Evolutionary conservation across 495 filamentous ascomycete genomes (phyloP), one percentile per base, ranked within the genome.

Genomic region (Daldinia bambusicola): DNA sequence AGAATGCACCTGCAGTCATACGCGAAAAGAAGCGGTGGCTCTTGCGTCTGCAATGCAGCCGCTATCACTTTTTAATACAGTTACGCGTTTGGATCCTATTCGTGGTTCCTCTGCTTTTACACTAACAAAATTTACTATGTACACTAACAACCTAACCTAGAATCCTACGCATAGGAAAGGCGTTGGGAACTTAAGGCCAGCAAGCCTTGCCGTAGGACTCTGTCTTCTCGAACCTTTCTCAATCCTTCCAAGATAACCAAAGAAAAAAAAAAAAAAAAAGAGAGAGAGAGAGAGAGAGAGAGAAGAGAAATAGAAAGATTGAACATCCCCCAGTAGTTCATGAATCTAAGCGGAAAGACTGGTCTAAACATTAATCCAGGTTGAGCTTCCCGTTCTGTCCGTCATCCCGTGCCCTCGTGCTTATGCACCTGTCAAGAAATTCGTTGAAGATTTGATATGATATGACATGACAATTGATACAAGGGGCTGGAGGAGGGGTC

Each of bases 41-140:
- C 14, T 32, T 53, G 26, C 50, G 22, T 53, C 50, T 53, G 50
- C 50, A 53, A 53, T 53, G 50, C 50, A 53, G 50, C 50, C 50
- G 22, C 12, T 53, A 32, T 53, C 50, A 53, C 50, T 31, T 32
- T n/a, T 7, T 26, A 26, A 26, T 26, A 22, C 37, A 20, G n/a
- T 14, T 53, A 31, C 50, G 50, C 50, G 22, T 53, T 32, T 53
- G 31, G 26, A 53, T 53, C n/a, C 14, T 32, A 53, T 53, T 53
- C 50, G 50, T 53, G 26, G 22, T 1, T 7, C 2, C 31, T 14
- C 13, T 53, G 13, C 22, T 31, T 32, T 32, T 53, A 32, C 26
- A 31, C 50, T 30, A 50, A 20, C 2, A 14, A 52, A 22, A n/a
- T 53, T 20, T 32, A 26, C 1, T 26, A 26, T 26, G 26, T 32